Evolutionary conservation across 768 basidiomycete genomes (phyloP), one percentile per base, ranked within the genome.

Genomic region (Collybia nuda): DNA sequence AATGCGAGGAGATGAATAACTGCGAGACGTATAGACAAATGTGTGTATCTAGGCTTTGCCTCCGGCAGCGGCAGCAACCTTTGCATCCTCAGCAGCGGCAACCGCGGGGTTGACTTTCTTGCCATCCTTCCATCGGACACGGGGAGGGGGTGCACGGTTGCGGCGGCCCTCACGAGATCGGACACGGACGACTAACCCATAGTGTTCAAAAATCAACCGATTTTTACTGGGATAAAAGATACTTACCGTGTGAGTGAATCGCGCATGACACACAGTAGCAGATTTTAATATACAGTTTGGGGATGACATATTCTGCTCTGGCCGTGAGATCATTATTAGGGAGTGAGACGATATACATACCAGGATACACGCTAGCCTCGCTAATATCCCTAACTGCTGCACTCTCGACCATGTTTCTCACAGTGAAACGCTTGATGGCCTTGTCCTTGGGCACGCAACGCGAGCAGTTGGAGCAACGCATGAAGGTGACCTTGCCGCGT

Each of bases 351-450:
- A n/a, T 29, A 19, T 75, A 6, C 85, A 58, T 62, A 94, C 93
- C 93, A 51, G 78, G 72, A 77, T 98, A 99, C 55, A 98, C 88
- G 64, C 86, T 89, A 37, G 95, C 94, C 63, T 98, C 97, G 67
- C 88, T 91, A 68, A 99, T 90, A 78, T 99, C 97, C 57, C 95
- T 82, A 61, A 98, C 92, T 48, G 96, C 96, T 40, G 97, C 97
- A 66, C 91, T 91, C 83, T 98, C 96, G 51, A 99, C 94, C 92
- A 98, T 98, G 85, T 99, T 99, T 75, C 94, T 86, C 66, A 98
- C 96, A 35, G 95, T 97, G 84, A 96, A 96, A 46, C 97, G 83
- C 80, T 97, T 97, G 88, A 98, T 97, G 59, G 96, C 96, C 84
- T 98, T 98, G 81, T 98, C 96, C 82, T 98, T 98, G 61, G 80